Evolutionary conservation across 106 monocot genomes (phyloP), one percentile per base, ranked within the genome.

Genomic region (Acorus gramineus): DNA sequence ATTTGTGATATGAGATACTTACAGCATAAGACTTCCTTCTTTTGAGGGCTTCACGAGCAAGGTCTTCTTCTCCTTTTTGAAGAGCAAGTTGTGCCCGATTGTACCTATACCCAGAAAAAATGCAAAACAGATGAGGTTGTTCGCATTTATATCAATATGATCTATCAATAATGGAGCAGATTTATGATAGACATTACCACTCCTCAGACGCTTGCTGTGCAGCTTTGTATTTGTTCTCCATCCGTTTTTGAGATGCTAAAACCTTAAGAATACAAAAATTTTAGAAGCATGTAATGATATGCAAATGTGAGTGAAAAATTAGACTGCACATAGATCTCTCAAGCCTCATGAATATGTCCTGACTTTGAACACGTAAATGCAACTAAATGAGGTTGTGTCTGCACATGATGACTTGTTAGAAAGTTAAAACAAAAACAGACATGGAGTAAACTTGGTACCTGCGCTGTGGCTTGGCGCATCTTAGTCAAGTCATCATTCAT

Each of bases 31-130:
- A 91, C 85, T 96, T 96, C 6, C 96, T 78, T 47, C 96, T 80
- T 72, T 96, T 96, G 2, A 96, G 79, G 46, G 96, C 96, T 77
- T 96, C 96, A 60, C 96, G 90, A 74, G 96, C 96, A 78, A 96
- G 96, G 70, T 91, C 78, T 12, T 96, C 96, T 61, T 96, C 91
- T 53, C 96, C 96, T 85, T 96, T 96, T 47, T 56, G 62, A 85
- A 96, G 90, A 63, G 96, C 96, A 73, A 96, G 82, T 67, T 96
- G 90, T 72, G 96, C 96, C 65, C 85, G 90, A 11, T 79, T 75
- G 65, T 91, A 91, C 96, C 96, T 96, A 69, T 8, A 59, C 9
- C 54, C 7, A 64, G 57, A 66, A 58, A 11, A 51, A 10, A 61
- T 46, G n/a, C n/a, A n/a, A 58, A 45, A 4, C 42, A 64, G 0